These are phyloP conservation scores for Teunomyces barrocoloradensis DNA, from an alignment of 805 yeast species.

Conservation along the genomic window DNA sequence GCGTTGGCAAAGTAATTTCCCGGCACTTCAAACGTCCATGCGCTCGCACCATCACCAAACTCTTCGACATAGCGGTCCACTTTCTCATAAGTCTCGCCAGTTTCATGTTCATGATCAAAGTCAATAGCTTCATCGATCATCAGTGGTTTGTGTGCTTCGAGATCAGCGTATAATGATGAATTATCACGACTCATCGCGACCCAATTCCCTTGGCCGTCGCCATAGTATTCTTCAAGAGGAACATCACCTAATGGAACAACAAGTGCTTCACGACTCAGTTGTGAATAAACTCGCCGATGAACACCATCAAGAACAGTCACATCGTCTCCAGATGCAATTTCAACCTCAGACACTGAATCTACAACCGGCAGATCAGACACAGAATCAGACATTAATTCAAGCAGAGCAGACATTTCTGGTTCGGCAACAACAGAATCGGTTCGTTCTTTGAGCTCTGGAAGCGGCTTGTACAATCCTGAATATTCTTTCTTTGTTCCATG, in stretches of 20 bases:
- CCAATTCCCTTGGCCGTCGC: constrained; percentile 24
- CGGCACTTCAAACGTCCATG: constrained; percentile 10
- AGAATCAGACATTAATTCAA: too few relatives aligned
- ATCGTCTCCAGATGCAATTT: neutral
- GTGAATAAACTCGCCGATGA: neutral
- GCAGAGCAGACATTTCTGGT: too few relatives aligned
- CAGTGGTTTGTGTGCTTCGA: constrained; percentile 15
- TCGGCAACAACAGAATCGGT: neutral
- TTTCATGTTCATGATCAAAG: neutral
- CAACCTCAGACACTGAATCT: too few relatives aligned
- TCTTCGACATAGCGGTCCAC: constrained; percentile 3
- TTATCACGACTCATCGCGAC: constrained; percentile 22
- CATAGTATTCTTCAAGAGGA: constrained; percentile 13
- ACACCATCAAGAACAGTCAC: constrained; percentile 7
- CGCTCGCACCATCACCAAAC: constrained; percentile 1
- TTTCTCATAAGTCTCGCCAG: neutral
- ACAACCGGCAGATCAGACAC: too few relatives aligned
- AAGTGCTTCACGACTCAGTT: neutral
- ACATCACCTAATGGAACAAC: constrained; percentile 6
- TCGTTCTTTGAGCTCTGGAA: constrained; percentile 16
- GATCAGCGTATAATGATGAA: constrained; percentile 21
- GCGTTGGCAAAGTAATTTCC: constrained; percentile 8
- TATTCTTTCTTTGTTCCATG: constrained; percentile 14
- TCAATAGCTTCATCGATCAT: neutral
- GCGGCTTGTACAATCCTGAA: constrained; percentile 20